phyloP scores from a whole-genome alignment of 2,329 filamentous ascomycete genomes.

The Colletotrichum cordylinicola region DNA sequence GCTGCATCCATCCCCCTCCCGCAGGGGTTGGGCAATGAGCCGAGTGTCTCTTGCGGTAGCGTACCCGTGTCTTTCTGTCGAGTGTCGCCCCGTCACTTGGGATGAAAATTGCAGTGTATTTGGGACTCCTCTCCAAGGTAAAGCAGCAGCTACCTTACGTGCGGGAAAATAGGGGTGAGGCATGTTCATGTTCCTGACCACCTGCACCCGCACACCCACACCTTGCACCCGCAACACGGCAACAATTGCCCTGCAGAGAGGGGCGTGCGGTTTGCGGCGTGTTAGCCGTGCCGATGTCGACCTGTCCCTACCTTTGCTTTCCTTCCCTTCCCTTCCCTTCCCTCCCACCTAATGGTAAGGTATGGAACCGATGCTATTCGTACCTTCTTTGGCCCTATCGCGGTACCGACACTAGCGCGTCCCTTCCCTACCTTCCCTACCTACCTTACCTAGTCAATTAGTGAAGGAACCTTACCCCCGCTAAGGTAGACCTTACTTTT shows the following conservation, averaged over 20 bases:
- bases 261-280: neutral
- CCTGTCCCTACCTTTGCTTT: neutral
- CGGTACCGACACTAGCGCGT: neutral
- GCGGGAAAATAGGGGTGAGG: neutral
- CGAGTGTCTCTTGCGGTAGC: neutral
- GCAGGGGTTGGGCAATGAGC: neutral
- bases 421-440: neutral
- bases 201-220: neutral
- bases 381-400: neutral
- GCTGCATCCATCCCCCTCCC: neutral
- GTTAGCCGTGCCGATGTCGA: neutral
- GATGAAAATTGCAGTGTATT: neutral
- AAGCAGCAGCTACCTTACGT: neutral
- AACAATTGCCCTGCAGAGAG: neutral
- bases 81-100: neutral
- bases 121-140: neutral
- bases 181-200: conserved; percentile 2
- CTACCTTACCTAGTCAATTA: neutral
- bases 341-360: neutral
- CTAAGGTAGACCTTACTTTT: neutral
- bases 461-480: neutral
- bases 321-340: neutral
- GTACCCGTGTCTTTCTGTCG: neutral
- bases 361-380: neutral
- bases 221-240: neutral